phyloP scores from a whole-genome alignment of 306 rosid species.

The Nissolia schottii region DNA sequence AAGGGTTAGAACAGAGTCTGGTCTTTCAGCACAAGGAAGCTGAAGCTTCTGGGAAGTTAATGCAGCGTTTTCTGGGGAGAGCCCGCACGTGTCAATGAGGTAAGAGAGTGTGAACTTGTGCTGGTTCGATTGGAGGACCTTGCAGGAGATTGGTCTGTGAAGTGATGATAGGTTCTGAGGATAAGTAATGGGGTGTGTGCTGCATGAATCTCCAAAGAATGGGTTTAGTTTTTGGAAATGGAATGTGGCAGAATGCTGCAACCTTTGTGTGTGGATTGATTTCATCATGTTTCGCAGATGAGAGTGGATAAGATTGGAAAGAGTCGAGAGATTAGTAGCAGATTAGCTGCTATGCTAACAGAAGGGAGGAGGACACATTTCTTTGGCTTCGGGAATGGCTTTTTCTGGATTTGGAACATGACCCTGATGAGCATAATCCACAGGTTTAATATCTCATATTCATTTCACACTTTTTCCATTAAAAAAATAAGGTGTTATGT shows the following conservation, averaged over 20 bases:
- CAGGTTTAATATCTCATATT: neutral
- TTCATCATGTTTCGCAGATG: neutral
- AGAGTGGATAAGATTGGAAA: neutral
- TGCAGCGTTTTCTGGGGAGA: constrained; percentile 16
- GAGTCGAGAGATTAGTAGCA: neutral
- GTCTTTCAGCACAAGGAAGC: constrained; percentile 5
- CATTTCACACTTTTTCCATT: neutral
- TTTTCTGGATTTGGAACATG: neutral
- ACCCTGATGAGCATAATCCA: neutral
- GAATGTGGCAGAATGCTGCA: neutral
- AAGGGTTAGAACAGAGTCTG: constrained; percentile 12
- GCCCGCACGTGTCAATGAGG: constrained; percentile 22
- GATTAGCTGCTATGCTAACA: neutral
- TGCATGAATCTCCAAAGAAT: neutral
- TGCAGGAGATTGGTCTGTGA: neutral
- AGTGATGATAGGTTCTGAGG: neutral
- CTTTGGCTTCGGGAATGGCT: neutral
- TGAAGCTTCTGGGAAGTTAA: constrained; percentile 16
- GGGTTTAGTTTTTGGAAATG: neutral
- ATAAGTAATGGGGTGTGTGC: neutral
- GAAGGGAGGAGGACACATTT: neutral
- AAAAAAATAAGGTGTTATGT: neutral
- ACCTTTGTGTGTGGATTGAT: neutral
- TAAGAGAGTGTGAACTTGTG: constrained; percentile 8
- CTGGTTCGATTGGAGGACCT: neutral